phyloP scores from a whole-genome alignment of 331 rosid genomes.

The Cydonia oblonga region DNA sequence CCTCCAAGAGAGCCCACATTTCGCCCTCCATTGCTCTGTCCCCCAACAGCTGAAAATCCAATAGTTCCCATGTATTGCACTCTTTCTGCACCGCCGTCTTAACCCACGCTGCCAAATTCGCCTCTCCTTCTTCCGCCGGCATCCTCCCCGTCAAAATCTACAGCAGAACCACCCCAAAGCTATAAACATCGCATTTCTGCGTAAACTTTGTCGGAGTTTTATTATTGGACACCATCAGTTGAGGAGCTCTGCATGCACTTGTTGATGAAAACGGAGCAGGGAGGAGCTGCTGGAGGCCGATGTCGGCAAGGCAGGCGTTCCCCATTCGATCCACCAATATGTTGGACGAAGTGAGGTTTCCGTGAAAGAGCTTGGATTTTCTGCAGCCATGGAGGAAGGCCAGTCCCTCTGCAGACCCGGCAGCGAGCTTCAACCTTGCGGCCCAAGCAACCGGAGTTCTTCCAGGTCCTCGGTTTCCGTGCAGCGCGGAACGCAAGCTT shows the following conservation, averaged over 20 bases:
- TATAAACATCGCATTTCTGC: conserved; percentile 14
- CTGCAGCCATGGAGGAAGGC: conserved; percentile 3
- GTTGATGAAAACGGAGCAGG: not conserved
- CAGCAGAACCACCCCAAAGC: conserved; percentile 23
- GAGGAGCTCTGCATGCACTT: conserved; percentile 6
- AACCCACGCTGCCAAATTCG: not conserved
- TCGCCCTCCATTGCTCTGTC: conserved; percentile 7
- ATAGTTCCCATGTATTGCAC: conserved; percentile 4
- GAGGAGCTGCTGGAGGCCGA: conserved; percentile 10
- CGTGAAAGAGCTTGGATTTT: conserved; percentile 14
- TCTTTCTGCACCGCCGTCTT: not conserved
- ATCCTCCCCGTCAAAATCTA: conserved; percentile 15
- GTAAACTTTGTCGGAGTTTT: not conserved
- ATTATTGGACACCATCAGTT: not conserved
- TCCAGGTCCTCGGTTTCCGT: conserved; percentile 25
- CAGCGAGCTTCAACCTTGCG: conserved; percentile 12
- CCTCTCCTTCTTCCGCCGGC: not conserved
- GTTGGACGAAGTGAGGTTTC: conserved; percentile 13
- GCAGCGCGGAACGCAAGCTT: conserved; percentile 8
- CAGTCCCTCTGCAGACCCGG: conserved; percentile 7
- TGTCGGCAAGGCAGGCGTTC: conserved; percentile 8
- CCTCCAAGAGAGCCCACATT: conserved; percentile 11
- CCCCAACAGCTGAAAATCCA: conserved; percentile 17
- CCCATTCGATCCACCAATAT: conserved; percentile 9
- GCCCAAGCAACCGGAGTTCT: conserved; percentile 11